Percentiles rank a stretch among this genome's conserved stretches.
These are phyloP conservation scores for Rutstroemia sydowiana DNA, from an alignment of 2,329 filamentous ascomycete species.

Conservation along the genomic window DNA sequence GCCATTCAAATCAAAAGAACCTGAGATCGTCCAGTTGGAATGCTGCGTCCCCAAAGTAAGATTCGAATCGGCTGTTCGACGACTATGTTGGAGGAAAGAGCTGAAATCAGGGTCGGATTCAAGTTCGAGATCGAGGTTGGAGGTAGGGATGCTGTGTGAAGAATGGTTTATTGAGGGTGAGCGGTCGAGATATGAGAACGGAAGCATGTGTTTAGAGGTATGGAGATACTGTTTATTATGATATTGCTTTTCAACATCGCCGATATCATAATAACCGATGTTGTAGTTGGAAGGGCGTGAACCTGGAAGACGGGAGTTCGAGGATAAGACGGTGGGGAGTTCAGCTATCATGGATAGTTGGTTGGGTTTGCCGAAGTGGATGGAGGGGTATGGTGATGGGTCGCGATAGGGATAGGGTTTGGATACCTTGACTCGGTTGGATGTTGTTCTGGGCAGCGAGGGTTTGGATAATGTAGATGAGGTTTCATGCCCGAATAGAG, in stretches of 20 bases:
- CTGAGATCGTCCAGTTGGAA: too few relatives aligned
- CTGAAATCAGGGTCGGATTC: background rate
- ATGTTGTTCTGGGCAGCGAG: background rate
- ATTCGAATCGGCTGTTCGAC: too few relatives aligned
- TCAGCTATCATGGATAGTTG: background rate
- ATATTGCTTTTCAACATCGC: too few relatives aligned
- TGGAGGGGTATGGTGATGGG: background rate
- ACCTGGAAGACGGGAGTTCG: background rate
- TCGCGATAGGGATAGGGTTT: background rate
- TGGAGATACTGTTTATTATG: too few relatives aligned
- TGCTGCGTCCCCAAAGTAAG: too few relatives aligned
- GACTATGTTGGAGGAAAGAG: too few relatives aligned
- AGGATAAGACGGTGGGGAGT: background rate
- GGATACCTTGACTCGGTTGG: background rate
- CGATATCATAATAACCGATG: too few relatives aligned
- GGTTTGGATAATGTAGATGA: background rate
- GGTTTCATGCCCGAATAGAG: background rate
- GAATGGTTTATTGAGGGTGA: background rate
- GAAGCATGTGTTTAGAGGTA: constrained; percentile 1
- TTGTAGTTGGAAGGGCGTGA: too few relatives aligned
- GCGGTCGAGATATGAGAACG: background rate
- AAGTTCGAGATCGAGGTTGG: background rate
- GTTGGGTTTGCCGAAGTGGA: background rate
- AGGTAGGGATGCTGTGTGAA: background rate
- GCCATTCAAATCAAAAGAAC: too few relatives aligned